Conservation (phyloP, 2,329 filamentous ascomycete species). For the Immersiporthe knoxdaviesiana region DNA sequence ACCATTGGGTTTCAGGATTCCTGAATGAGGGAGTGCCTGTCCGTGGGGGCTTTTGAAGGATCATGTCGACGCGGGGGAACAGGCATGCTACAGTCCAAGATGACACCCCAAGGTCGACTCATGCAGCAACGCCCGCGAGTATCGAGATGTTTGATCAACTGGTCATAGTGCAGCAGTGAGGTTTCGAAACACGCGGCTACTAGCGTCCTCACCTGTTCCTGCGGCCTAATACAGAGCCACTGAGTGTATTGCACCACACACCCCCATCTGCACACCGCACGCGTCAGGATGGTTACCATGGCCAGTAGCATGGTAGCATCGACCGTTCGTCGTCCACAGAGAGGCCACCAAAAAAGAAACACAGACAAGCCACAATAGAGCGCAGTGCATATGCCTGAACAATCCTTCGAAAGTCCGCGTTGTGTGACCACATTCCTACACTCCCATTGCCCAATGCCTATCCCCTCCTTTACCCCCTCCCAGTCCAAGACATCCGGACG, state of each 20-base stretch:
- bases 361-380: neutral
- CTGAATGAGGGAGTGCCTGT: neutral
- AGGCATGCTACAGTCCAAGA: neutral
- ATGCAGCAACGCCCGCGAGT: neutral
- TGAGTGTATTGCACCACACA: neutral
- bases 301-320: neutral
- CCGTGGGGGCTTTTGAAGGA: neutral
- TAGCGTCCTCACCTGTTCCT: neutral
- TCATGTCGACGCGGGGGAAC: conserved; percentile 2
- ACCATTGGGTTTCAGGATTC: conserved; percentile 4
- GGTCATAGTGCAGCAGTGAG: neutral
- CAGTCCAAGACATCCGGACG: neutral
- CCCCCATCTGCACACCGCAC: neutral
- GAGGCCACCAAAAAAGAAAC: neutral
- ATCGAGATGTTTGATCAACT: neutral
- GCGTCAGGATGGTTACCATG: neutral
- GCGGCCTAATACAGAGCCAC: neutral
- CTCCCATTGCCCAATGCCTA: neutral
- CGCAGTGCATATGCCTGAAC: neutral
- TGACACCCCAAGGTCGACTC: conserved; percentile 1
- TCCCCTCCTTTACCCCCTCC: too few relatives aligned
- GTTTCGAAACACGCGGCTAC: neutral
- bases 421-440: neutral
- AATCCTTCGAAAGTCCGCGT: neutral
- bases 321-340: neutral